Evolutionary conservation across 1,139 yeast species (phyloP).

Genomic region (Suhomyces atakaporum): DNA sequence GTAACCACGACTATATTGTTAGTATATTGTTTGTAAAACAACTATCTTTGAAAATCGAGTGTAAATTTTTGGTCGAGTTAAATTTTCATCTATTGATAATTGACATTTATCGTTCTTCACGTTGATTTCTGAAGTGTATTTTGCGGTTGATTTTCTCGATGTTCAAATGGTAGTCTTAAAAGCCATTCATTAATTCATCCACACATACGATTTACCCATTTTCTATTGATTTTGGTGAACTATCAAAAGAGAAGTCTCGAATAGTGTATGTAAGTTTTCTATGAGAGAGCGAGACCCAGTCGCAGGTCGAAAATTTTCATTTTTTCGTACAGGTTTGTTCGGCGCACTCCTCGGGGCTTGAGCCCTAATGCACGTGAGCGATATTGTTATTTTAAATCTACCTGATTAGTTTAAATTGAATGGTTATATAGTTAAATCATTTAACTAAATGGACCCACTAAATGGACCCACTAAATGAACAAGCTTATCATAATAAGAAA

Average conservation of each 20-base stretch:
- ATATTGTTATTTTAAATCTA: background rate
- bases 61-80: no score
- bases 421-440: no score
- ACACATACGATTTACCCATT: conserved; percentile 80
- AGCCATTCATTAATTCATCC: background rate
- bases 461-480: no score
- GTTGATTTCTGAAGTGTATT: background rate
- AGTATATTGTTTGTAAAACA: conserved; percentile 15
- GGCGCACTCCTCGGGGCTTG: conserved; percentile 7
- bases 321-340: background rate
- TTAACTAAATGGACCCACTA: no score
- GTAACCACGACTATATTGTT: conserved; percentile 83
- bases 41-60: background rate
- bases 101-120: background rate
- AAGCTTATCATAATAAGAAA: no score
- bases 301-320: conserved; percentile 19
- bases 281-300: conserved; percentile 7
- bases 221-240: conserved; percentile 41
- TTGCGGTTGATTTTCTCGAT: background rate
- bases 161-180: background rate
- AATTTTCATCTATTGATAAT: no score
- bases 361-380: conserved; percentile 13
- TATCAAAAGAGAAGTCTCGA: conserved; percentile 17
- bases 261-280: conserved; percentile 10
- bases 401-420: no score